These are phyloP conservation scores for Metschnikowia kunwiensis DNA, from an alignment of 805 yeast species.

Conservation along the genomic window DNA sequence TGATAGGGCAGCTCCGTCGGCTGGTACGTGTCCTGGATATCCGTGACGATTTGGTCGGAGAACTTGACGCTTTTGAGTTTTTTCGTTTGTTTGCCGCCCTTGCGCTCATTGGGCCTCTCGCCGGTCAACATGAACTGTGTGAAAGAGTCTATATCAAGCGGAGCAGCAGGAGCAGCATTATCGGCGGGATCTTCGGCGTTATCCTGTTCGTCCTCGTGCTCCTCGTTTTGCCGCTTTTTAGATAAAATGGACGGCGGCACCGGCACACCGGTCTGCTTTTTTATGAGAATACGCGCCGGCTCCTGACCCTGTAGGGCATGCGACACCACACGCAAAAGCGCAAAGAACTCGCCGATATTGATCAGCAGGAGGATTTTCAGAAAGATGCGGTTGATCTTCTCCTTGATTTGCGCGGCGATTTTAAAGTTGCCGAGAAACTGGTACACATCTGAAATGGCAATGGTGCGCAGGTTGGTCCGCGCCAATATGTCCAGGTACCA, in stretches of 20 bases:
- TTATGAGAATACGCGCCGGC: constrained; percentile 55
- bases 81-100: constrained; percentile 39
- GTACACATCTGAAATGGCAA: constrained; percentile 75
- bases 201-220: constrained; percentile 24
- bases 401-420: constrained; percentile 49
- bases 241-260: constrained; percentile 76
- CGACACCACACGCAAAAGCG: constrained; percentile 73
- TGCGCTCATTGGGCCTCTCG: constrained; percentile 52
- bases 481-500: constrained; percentile 89
- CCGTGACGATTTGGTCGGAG: constrained; percentile 60
- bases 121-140: constrained; percentile 84
- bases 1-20: constrained; percentile 13
- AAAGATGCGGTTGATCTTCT: constrained; percentile 50
- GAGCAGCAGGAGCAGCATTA: constrained; percentile 20
- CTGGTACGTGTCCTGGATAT: constrained; percentile 28
- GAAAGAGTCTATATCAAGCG: constrained; percentile 80
- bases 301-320: constrained; percentile 57
- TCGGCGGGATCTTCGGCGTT: background rate
- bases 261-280: constrained; percentile 62
- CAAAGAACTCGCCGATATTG: constrained; percentile 89
- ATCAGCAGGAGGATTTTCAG: constrained; percentile 52
- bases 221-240: constrained; percentile 52
- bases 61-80: constrained; percentile 65
- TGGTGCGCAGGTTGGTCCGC: constrained; percentile 62
- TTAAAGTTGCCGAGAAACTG: constrained; percentile 75